Evolutionary conservation across 192 early-diverging fungal species (phyloP).

Genomic region (Coemansia sp.): DNA sequence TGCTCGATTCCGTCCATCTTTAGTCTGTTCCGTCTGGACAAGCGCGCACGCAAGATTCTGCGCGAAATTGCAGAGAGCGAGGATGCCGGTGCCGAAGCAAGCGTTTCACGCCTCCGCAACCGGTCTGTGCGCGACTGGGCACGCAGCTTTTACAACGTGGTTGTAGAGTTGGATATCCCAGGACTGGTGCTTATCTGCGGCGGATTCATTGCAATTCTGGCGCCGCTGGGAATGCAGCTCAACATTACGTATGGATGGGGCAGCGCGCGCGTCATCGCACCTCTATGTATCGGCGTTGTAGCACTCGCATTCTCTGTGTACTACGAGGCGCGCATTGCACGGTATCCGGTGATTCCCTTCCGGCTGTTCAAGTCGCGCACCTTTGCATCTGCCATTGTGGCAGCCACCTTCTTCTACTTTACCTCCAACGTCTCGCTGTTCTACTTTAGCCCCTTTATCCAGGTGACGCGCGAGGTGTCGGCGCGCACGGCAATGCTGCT

Average conservation of each 20-base stretch:
- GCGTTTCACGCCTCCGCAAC: background rate
- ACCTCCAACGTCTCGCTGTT: constrained; percentile 47
- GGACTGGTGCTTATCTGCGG: constrained; percentile 41
- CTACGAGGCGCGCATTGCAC: constrained; percentile 62
- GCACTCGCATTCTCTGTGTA: constrained; percentile 40
- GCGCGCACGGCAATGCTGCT: constrained; percentile 47
- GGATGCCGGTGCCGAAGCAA: background rate
- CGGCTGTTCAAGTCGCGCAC: constrained; percentile 46
- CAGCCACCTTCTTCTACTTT: constrained; percentile 45
- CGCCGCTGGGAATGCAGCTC: constrained; percentile 48
- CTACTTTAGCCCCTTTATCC: constrained; percentile 48
- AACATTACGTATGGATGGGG: constrained; percentile 58
- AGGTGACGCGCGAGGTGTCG: constrained; percentile 37
- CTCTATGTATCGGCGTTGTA: constrained; percentile 41
- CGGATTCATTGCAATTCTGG: constrained; percentile 38
- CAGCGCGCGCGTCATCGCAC: constrained; percentile 53
- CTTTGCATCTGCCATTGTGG: constrained; percentile 36
- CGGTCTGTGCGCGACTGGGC: background rate
- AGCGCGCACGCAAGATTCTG: constrained; percentile 26
- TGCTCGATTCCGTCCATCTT: constrained; percentile 27
- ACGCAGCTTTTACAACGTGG: constrained; percentile 4
- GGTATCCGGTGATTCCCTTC: constrained; percentile 63
- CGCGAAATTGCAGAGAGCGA: constrained; percentile 6
- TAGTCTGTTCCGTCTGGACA: constrained; percentile 30
- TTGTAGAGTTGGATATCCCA: constrained; percentile 39